A percentile compares a stretch with the other conserved stretches of the same genome.
These are phyloP conservation scores for Thielaviopsis punctulata DNA, from an alignment of 2,329 filamentous ascomycete genomes.

Conservation along the genomic window DNA sequence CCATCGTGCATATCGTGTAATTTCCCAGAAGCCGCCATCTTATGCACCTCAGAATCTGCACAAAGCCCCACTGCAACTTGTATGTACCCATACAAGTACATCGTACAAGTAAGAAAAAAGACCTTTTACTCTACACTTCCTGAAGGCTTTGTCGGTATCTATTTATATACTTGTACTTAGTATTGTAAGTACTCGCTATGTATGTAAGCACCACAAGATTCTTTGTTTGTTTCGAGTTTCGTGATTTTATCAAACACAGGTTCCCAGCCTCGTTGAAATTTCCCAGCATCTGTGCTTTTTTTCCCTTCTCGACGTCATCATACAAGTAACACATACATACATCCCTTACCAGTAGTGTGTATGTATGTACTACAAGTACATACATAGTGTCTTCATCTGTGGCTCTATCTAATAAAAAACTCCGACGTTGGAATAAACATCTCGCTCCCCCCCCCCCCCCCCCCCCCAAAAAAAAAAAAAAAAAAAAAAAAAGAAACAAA, in stretches of 20 bases:
- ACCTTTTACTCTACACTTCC: not conserved
- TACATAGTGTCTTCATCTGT: too few relatives aligned
- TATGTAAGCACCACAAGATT: not conserved
- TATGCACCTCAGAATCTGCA: not conserved
- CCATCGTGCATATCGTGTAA: not conserved
- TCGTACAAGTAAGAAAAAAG: too few relatives aligned
- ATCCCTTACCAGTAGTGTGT: too few relatives aligned
- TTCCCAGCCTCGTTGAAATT: not conserved
- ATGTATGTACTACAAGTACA: too few relatives aligned
- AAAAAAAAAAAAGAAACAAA: constrained; percentile 3
- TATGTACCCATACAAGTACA: too few relatives aligned
- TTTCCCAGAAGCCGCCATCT: not conserved
- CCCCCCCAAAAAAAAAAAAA: not conserved
- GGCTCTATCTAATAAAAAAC: too few relatives aligned
- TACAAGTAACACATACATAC: too few relatives aligned
- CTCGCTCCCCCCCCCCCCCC: too few relatives aligned
- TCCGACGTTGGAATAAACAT: too few relatives aligned
- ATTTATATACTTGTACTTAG: too few relatives aligned
- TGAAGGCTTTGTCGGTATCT: not conserved
- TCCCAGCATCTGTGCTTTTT: not conserved
- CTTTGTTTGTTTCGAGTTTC: not conserved
- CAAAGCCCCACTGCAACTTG: too few relatives aligned
- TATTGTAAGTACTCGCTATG: not conserved
- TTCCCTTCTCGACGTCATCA: too few relatives aligned
- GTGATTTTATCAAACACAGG: not conserved